Percentiles rank a stretch among this genome's conserved stretches.
phyloP scores from a whole-genome alignment of 352 stramenopile genomes.

The Bremia lactucae region DNA sequence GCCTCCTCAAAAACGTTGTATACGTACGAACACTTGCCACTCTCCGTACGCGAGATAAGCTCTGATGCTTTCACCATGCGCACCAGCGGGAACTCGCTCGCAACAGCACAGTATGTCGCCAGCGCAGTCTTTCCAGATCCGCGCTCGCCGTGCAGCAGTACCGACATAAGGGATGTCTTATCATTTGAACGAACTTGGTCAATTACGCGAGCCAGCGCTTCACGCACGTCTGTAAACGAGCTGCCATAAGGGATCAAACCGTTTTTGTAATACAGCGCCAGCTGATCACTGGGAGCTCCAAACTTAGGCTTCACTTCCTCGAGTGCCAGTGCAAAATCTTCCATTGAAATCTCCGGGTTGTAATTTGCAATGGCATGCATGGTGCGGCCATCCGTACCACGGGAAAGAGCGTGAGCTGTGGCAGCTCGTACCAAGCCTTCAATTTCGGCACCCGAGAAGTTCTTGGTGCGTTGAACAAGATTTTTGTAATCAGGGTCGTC shows the following conservation, averaged over 20 bases:
- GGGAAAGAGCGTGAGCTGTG: conserved; percentile 73
- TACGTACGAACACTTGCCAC: conserved; percentile 90
- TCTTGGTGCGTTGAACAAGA: conserved; percentile 94
- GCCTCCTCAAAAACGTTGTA: conserved; percentile 95
- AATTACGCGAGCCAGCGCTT: conserved; percentile 88
- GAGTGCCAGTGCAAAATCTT: conserved; percentile 93
- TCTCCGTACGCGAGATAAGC: conserved; percentile 93
- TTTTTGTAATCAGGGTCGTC: conserved; percentile 77
- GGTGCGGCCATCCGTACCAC: conserved; percentile 72
- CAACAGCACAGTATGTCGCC: conserved; percentile 92
- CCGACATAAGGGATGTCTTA: conserved; percentile 94
- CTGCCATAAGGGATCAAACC: conserved; percentile 94
- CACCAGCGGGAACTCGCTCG: conserved; percentile 96
- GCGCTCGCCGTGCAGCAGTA: conserved; percentile 92
- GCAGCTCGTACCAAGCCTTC: conserved; percentile 96
- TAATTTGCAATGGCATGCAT: conserved; percentile 77
- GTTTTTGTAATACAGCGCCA: conserved; percentile 92
- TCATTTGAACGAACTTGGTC: conserved; percentile 91
- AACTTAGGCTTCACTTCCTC: conserved; percentile 97
- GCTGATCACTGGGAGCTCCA: conserved; percentile 89
- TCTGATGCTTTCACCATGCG: conserved; percentile 95
- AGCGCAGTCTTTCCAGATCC: conserved; percentile 95
- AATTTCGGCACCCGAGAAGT: conserved; percentile 98
- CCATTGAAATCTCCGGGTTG: conserved; percentile 68
- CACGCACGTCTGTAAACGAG: conserved; percentile 89